Conservation (phyloP, 2,329 filamentous ascomycete genomes). For the Scedosporium dehoogii region DNA sequence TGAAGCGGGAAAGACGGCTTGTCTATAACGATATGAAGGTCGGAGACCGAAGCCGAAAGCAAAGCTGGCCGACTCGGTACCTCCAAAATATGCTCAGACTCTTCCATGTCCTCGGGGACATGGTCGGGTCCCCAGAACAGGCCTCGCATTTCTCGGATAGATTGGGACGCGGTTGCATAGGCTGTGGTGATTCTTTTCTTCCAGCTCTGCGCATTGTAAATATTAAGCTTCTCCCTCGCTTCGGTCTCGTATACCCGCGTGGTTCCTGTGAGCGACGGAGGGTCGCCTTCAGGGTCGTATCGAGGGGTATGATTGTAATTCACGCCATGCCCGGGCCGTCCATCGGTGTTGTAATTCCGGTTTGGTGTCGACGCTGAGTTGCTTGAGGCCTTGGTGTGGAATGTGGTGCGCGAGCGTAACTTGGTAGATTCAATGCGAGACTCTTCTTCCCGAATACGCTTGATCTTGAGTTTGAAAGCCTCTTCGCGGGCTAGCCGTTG, state of each 20-base stretch:
- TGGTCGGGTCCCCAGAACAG: conserved; percentile 78
- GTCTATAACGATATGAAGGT: conserved; percentile 77
- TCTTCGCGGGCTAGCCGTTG: conserved; percentile 85
- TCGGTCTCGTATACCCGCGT: conserved; percentile 66
- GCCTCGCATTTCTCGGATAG: conserved; percentile 69
- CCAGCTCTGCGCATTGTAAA: conserved; percentile 84
- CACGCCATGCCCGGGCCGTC: conserved; percentile 16
- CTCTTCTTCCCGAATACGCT: conserved; percentile 69
- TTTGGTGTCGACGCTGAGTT: conserved; percentile 24
- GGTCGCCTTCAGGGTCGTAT: conserved; percentile 72
- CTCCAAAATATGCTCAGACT: conserved; percentile 75
- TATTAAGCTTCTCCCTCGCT: conserved; percentile 64
- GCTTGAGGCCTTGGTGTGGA: conserved; percentile 25
- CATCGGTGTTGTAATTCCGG: conserved; percentile 48
- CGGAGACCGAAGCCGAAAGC: conserved; percentile 69
- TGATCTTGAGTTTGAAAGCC: conserved; percentile 78
- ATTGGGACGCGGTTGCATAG: conserved; percentile 56
- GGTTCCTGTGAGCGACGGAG: conserved; percentile 11
- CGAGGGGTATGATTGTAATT: conserved; percentile 12
- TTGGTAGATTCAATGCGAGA: conserved; percentile 42
- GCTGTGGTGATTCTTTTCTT: conserved; percentile 78
- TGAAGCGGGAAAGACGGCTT: conserved; percentile 84
- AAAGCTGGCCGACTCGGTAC: conserved; percentile 78
- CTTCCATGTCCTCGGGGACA: conserved; percentile 69
- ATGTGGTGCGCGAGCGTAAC: conserved; percentile 44